A percentile compares a stretch with the other conserved stretches of the same genome.
phyloP scores from a whole-genome alignment of 768 basidiomycete genomes.

The Hemileccinum impolitum region DNA sequence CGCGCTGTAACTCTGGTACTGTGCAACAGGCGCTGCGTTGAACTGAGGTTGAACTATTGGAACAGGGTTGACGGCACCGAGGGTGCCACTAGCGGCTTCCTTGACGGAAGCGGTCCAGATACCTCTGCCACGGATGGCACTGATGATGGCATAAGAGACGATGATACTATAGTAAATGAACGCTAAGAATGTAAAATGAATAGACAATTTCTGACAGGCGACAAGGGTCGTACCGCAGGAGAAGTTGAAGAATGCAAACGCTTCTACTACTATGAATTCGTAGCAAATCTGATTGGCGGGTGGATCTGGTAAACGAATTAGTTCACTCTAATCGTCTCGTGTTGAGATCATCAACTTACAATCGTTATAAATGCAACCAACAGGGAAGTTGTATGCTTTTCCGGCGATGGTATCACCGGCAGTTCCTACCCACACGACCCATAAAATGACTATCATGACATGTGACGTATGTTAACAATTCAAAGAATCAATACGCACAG shows the following conservation, averaged over 20 bases:
- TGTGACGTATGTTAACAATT: background rate
- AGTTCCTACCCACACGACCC: constrained; percentile 20
- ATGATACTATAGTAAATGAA: constrained; percentile 24
- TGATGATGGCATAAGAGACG: constrained; percentile 23
- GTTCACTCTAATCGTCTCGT: background rate
- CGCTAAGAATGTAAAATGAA: constrained; percentile 8
- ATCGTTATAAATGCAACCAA: constrained; percentile 12
- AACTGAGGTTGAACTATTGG: constrained; percentile 11
- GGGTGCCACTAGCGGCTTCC: constrained; percentile 8
- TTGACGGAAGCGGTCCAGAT: constrained; percentile 25
- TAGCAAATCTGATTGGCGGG: constrained; percentile 13
- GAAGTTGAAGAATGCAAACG: constrained; percentile 22
- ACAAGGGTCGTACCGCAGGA: constrained; percentile 17
- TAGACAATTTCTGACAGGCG: background rate
- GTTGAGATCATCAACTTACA: constrained; percentile 3
- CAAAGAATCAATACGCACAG: constrained; percentile 13
- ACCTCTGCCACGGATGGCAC: constrained; percentile 17
- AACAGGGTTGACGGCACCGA: background rate
- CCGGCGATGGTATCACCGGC: constrained; percentile 12
- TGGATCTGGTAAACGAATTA: constrained; percentile 5
- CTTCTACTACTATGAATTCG: constrained; percentile 20
- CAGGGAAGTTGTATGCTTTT: constrained; percentile 10
- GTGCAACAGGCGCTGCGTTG: constrained; percentile 1
- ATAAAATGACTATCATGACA: constrained; percentile 16
- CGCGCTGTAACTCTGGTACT: constrained; percentile 2